Evolutionary conservation across 2,329 filamentous ascomycete genomes (phyloP).

Genomic region (Alternaria burnsii): DNA sequence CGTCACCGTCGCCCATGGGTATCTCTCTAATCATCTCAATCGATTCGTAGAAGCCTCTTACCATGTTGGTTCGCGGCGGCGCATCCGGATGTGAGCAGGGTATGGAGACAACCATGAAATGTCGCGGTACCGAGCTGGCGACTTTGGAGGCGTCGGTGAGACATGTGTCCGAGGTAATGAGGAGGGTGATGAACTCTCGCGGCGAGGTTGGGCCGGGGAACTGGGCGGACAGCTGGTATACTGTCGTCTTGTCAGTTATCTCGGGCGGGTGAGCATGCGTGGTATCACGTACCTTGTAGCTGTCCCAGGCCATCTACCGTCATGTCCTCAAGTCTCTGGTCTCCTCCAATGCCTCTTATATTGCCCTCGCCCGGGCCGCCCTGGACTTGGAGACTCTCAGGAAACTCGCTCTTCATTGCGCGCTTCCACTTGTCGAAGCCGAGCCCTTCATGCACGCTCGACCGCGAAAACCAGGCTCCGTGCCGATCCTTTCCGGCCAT

Average conservation of each 20-base stretch:
- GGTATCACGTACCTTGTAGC: slow-evolving; percentile 63
- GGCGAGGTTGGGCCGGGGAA: slow-evolving; percentile 90
- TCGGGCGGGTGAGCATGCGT: not conserved
- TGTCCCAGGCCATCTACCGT: slow-evolving; percentile 67
- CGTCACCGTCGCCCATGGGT: slow-evolving; percentile 60
- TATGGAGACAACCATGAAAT: slow-evolving; percentile 88
- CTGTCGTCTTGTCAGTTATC: slow-evolving; percentile 52
- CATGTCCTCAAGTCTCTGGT: slow-evolving; percentile 73
- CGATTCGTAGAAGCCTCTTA: slow-evolving; percentile 87
- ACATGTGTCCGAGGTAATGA: slow-evolving; percentile 70
- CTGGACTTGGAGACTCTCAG: slow-evolving; percentile 75
- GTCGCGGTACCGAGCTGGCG: slow-evolving; percentile 62
- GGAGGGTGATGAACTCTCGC: slow-evolving; percentile 84
- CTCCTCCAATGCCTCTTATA: slow-evolving; percentile 85
- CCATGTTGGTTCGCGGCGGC: slow-evolving; percentile 73
- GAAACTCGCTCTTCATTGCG: slow-evolving; percentile 81
- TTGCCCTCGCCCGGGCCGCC: slow-evolving; percentile 75
- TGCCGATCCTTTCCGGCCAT: slow-evolving; percentile 79
- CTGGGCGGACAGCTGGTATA: slow-evolving; percentile 86
- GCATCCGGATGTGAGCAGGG: slow-evolving; percentile 81
- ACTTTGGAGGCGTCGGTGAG: slow-evolving; percentile 58
- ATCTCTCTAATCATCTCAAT: slow-evolving; percentile 91
- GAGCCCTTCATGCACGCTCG: slow-evolving; percentile 81
- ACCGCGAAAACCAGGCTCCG: slow-evolving; percentile 88
- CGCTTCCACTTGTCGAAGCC: slow-evolving; percentile 80